These are phyloP conservation scores for Lagenidium giganteum DNA, from an alignment of 352 stramenopile species.

Conservation along the genomic window DNA sequence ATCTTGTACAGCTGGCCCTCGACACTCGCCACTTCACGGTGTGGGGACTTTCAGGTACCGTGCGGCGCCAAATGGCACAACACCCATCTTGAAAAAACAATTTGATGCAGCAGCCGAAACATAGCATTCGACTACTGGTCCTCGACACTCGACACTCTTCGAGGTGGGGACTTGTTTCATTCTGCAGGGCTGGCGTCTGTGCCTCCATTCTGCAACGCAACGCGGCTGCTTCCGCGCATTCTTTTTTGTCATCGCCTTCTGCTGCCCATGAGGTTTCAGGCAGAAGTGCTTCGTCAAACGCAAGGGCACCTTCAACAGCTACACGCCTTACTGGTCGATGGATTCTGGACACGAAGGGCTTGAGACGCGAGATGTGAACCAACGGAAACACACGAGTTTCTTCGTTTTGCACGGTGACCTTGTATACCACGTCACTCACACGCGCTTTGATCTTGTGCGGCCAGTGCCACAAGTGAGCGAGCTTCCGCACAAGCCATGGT, in stretches of 20 bases:
- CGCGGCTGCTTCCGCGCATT: too few species aligned
- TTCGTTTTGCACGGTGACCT: constrained; percentile 2
- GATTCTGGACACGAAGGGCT: constrained; percentile 7
- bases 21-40: too few species aligned
- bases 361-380: constrained; percentile 8
- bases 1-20: too few species aligned
- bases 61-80: too few species aligned
- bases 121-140: too few species aligned
- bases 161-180: too few species aligned
- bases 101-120: too few species aligned
- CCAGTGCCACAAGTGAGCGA: constrained; percentile 11
- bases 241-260: neutral
- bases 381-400: neutral
- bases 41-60: too few species aligned
- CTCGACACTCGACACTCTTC: too few species aligned
- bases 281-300: constrained; percentile 5
- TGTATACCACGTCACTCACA: constrained; percentile 2
- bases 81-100: too few species aligned
- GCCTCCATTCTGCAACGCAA: too few species aligned
- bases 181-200: too few species aligned
- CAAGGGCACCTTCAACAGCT: neutral
- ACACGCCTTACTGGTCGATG: neutral
- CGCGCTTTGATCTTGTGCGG: constrained; percentile 3
- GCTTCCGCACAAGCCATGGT: constrained; percentile 1
- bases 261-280: constrained; percentile 8